Evolutionary conservation across 2,329 filamentous ascomycete species (phyloP).

Genomic region (Nothopassalora personata): DNA sequence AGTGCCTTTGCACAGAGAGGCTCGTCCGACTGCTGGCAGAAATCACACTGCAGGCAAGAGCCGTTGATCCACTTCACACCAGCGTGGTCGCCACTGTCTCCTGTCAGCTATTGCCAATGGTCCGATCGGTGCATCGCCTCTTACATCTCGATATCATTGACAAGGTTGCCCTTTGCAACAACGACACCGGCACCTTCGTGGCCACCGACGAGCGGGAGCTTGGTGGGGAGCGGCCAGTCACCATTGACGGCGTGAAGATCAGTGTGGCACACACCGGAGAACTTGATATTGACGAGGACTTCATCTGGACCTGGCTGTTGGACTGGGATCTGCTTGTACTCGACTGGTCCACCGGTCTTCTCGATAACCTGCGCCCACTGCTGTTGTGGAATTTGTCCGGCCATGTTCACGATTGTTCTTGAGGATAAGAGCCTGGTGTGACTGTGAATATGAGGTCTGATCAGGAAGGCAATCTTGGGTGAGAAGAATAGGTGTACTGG

Average conservation of each 20-base stretch:
- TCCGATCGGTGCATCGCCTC: neutral
- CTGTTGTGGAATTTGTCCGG: conserved; percentile 61
- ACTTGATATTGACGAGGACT: conserved; percentile 87
- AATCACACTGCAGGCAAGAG: conserved; percentile 74
- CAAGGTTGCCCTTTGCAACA: conserved; percentile 71
- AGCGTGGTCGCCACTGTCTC: conserved; percentile 62
- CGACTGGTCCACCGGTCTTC: conserved; percentile 63
- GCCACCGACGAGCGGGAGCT: conserved; percentile 80
- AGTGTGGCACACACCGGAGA: conserved; percentile 85
- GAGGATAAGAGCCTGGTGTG: conserved; percentile 2
- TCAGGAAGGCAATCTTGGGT: conserved; percentile 4
- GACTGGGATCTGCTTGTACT: conserved; percentile 79
- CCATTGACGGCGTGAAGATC: conserved; percentile 77
- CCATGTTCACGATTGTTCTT: conserved; percentile 19
- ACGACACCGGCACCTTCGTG: conserved; percentile 75
- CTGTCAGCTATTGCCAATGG: neutral
- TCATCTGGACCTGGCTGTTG: conserved; percentile 78
- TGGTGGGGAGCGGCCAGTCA: conserved; percentile 80
- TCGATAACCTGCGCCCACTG: conserved; percentile 93
- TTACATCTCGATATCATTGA: conserved; percentile 65
- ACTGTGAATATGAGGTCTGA: conserved; percentile 3
- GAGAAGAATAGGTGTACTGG: neutral
- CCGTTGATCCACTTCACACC: conserved; percentile 92
- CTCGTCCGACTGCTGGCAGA: conserved; percentile 77
- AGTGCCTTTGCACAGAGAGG: conserved; percentile 70